Base-by-base conservation (phyloP, 2,329 filamentous ascomycete genomes). In the Thelonectria olida region DNA sequence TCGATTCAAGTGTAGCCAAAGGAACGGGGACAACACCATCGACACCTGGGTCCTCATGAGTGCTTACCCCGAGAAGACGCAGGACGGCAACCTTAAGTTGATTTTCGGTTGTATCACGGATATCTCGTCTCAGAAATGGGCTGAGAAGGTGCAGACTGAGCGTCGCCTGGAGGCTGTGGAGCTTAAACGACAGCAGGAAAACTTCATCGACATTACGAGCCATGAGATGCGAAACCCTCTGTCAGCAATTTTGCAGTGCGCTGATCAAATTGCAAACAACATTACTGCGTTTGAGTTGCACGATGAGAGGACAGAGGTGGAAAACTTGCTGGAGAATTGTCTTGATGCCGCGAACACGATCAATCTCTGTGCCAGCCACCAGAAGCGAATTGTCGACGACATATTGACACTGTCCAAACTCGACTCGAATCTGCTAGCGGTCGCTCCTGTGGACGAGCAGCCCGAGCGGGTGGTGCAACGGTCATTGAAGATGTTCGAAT, bases 81-180 rank as follows among this genome's bases (percentile, higher is more conserved):
- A 81, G 1, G 79, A 86, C 25, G 90, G 90, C 4, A 79, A 81
- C 25, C 82, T 93, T 52, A 92, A 92, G 78, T 88, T 89, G 63
- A 89, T 93, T 3, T 93, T 94, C 68, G 91, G 91, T 53, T 91
- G 89, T 71, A 90, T 96, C 52, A 95, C 92, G 0, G 92, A 96
- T 71, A 96, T 97, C 65, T 93, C 90, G 17, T 87, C 91, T 54
- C 92, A 96, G 73, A 97, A 96, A 74, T 90, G 90, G 82, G 92
- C 92, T 1, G 92, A 96, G 75, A 88, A 90, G 47, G 88, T 93
- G 31, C 92, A 96, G 75, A 92, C 86, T 69, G 85, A 89, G 44
- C 88, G 92, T 59, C 90, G 92, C 71, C 87, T 94, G 70, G 92
- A 96, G 73, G 93, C 92, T 0, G 87, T 94, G 2, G 90, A 95